Evolutionary conservation across 768 basidiomycete species (phyloP).

Genomic region (Exsudoporus frostii): DNA sequence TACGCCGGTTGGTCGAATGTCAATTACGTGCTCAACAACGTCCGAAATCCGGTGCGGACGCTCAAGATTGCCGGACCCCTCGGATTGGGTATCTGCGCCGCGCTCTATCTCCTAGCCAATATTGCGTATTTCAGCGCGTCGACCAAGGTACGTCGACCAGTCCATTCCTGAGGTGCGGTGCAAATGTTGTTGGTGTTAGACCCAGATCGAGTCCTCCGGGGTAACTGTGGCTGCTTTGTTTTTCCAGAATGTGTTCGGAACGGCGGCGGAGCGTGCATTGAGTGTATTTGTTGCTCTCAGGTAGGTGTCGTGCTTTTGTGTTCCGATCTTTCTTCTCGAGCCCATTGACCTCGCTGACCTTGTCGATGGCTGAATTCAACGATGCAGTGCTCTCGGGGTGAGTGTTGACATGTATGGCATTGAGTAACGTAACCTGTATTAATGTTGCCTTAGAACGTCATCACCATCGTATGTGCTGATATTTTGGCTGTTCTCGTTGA

Average conservation of each 20-base stretch:
- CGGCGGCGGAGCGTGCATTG: conserved; percentile 49
- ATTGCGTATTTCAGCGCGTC: conserved; percentile 51
- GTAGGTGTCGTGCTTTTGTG: conserved; percentile 22
- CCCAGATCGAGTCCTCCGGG: conserved; percentile 45
- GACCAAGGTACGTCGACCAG: conserved; percentile 13
- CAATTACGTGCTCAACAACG: conserved; percentile 57
- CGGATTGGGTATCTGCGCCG: conserved; percentile 50
- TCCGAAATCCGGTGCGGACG: conserved; percentile 56
- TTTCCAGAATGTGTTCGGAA: conserved; percentile 57
- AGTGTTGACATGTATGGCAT: background rate
- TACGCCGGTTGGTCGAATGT: conserved; percentile 56
- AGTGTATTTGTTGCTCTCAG: conserved; percentile 57
- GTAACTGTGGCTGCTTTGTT: conserved; percentile 60
- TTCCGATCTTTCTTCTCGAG: background rate
- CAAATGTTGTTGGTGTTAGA: conserved; percentile 15
- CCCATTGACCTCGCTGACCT: background rate
- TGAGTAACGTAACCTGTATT: background rate
- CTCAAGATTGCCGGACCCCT: conserved; percentile 62
- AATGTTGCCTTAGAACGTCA: conserved; percentile 25
- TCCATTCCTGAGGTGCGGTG: background rate
- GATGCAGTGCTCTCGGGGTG: conserved; percentile 36
- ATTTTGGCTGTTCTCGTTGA: background rate
- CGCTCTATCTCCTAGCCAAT: conserved; percentile 54
- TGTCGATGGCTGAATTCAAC: background rate
- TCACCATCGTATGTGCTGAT: conserved; percentile 28